These are phyloP conservation scores for Saturnispora mendoncae DNA, from an alignment of 805 yeast species.

Conservation along the genomic window DNA sequence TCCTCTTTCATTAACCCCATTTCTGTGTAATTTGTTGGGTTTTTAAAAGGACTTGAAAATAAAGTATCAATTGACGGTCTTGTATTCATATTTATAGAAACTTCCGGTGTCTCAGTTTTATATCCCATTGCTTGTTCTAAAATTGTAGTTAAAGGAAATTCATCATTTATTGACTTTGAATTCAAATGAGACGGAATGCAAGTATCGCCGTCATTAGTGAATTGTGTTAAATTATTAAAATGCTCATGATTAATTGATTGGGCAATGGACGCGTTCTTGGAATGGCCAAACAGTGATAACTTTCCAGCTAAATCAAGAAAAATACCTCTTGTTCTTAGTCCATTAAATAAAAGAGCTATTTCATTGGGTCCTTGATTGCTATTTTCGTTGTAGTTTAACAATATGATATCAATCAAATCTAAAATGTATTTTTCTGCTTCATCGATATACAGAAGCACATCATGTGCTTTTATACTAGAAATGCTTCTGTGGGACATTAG, in stretches of 20 bases:
- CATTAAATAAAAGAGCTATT: background rate
- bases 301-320: slow-evolving; percentile 4
- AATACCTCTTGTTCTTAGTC: slow-evolving; percentile 4
- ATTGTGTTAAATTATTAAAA: background rate
- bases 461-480: background rate
- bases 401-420: slow-evolving; percentile 5
- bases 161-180: too few species aligned
- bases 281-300: slow-evolving; percentile 4
- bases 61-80: background rate
- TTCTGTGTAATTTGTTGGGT: background rate
- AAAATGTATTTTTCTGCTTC: slow-evolving; percentile 8
- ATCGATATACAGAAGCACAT: slow-evolving; percentile 7
- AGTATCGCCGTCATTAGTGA: background rate
- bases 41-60: slow-evolving; percentile 4
- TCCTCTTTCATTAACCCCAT: background rate
- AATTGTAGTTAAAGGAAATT: too few species aligned
- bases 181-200: too few species aligned
- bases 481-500: background rate
- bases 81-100: too few species aligned
- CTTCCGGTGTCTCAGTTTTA: too few species aligned
- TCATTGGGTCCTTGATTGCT: background rate
- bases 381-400: background rate
- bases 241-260: slow-evolving; percentile 3
- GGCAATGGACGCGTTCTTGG: background rate
- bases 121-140: too few species aligned